Conservation (phyloP, 306 rosid genomes). For the Clitoria ternatea region DNA sequence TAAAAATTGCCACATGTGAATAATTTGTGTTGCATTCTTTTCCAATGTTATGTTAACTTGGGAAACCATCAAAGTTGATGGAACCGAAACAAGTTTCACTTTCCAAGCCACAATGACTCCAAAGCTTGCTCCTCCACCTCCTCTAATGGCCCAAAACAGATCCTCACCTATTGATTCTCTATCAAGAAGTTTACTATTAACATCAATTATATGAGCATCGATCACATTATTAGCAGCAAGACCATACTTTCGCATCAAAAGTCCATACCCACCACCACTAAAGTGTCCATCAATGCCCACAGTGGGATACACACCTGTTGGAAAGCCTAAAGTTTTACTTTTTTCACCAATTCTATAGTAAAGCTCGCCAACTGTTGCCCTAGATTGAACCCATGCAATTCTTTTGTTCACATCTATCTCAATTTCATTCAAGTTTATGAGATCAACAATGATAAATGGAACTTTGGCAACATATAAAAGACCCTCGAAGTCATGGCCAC, state of each 20-base stretch:
- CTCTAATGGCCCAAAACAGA: conserved; percentile 71
- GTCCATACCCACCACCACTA: conserved; percentile 70
- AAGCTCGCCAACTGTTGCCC: conserved; percentile 28
- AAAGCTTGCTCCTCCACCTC: conserved; percentile 63
- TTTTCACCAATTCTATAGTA: conserved; percentile 5
- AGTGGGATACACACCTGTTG: conserved; percentile 52
- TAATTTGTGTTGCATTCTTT: conserved; percentile 39
- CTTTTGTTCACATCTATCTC: conserved; percentile 26
- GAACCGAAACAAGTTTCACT: conserved; percentile 45
- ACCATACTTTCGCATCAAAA: conserved; percentile 53
- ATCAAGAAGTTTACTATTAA: conserved; percentile 50
- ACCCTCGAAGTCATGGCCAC: conserved; percentile 55
- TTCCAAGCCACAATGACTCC: conserved; percentile 57
- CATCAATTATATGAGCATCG: conserved; percentile 56
- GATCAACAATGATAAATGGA: conserved; percentile 47
- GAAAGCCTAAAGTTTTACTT: conserved; percentile 27
- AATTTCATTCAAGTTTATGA: conserved; percentile 45
- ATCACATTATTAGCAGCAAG: conserved; percentile 51
- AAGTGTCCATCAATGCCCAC: conserved; percentile 65
- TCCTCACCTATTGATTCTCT: conserved; percentile 58
- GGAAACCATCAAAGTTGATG: conserved; percentile 47
- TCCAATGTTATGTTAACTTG: conserved; percentile 33
- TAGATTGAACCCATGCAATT: conserved; percentile 29
- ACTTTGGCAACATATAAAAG: conserved; percentile 48
- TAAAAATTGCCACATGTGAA: conserved; percentile 47